Evolutionary conservation across 805 yeast genomes (phyloP), one percentile per base, ranked within the genome.

Genomic region (Hanseniaspora mollemarum): DNA sequence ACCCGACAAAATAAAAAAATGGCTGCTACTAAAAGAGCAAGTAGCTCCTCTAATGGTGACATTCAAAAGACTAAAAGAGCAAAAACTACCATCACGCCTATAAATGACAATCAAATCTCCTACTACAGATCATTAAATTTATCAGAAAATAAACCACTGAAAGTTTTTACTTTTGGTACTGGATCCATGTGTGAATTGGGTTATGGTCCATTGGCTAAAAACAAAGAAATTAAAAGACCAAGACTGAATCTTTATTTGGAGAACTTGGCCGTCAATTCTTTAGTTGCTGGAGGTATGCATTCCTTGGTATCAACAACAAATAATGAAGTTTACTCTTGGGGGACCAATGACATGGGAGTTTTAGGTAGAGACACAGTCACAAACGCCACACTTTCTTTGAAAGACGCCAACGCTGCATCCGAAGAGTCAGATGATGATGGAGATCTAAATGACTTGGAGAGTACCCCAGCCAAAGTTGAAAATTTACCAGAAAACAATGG

Each of bases 171-270:
- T 33, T 92, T 94, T 83, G 99, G 99, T 37, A 77, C 94, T 1
- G 98, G 98, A 1, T 81, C 95, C 0, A 90, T 92, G 92, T 87
- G 96, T 70, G 98, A 92, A 64, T 72, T 92, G 26, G 99, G 99
- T 1, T 71, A 92, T n/a, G 99, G 98, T 1, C 97, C 97, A 9
- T 76, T 72, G n/a, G 86, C 94, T 2, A 82, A 75, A 57, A 90
- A 87, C 33, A 87, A 87, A 54, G 96, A 88, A 64, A 96, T 92
- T 19, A 92, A 92, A 62, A 78, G 99, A 62, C 99, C 99, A 16
- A 76, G 99, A 57, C 71, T 90, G 62, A 92, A 88, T 59, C 87
- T 95, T 1, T 78, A 71, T 53, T 71, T 92, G 55, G 39, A 44
- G 45, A 38, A 42, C 15, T 16, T 45, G 16, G 35, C 26, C 3